Evolutionary conservation across 768 basidiomycete species (phyloP), one percentile per base, ranked within the genome.

Genomic region (Multifurca ochricompacta): DNA sequence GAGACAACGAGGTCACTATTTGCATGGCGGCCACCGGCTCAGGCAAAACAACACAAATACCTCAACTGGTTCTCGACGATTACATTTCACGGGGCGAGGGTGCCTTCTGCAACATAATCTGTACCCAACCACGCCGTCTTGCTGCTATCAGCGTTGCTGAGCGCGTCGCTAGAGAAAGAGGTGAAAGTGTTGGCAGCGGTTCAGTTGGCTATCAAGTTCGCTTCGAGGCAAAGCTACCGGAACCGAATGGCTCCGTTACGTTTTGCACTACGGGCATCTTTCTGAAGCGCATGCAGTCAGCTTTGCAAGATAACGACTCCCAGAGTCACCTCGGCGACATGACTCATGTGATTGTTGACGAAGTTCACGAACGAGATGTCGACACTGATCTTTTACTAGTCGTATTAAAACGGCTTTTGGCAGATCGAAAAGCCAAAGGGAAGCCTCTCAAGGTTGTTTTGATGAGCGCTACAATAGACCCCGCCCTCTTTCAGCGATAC

Each of bases 401-500:
- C 53, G 90, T 93, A 5, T 77, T 98, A 51, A 93, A 94, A 68
- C 80, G 89, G 21, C 69, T 94, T 21, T 69, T 94, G 64, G 78
- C 76, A 6, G 84, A 91, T 54, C 80, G 92, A 61, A 84, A 79
- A 65, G 73, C 78, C 6, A 77, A 78, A 59, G 77, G 79, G 10
- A 79, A 83, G 43, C 83, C 87, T 3, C 70, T 97, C 68, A 93
- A 92, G 68, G 75, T 97, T 59, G 70, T 96, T 39, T 78, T 98
- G 52, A 96, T 97, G 93, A 94, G 90, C 64, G 94, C 94, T 8
- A 97, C 94, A 40, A 91, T 97, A 65, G 90, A 96, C 63, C 87
- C 93, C 8, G 79, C 79, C 0, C 76, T 95, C 23, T 98, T 96
- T 78, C 85, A 88, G 65, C 71, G 77, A 10, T 98, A 97, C 71